Percentiles rank a stretch among this genome's conserved stretches.
Evolutionary conservation across 192 early-diverging fungal genomes (phyloP).

Genomic region (Coemansia reversa): DNA sequence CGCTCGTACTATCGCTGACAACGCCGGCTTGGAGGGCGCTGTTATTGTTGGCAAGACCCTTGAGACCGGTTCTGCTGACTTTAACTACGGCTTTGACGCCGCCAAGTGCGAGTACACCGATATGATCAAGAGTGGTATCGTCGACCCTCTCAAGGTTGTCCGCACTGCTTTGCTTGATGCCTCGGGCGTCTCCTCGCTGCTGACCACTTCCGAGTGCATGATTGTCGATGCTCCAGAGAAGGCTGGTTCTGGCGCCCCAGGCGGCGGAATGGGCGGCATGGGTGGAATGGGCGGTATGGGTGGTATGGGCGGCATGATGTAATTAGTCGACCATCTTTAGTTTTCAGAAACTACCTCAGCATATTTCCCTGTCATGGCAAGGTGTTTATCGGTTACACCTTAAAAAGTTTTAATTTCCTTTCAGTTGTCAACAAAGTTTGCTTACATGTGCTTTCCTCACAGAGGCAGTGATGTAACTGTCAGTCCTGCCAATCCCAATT

Average conservation of each 20-base stretch:
- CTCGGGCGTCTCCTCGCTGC: constrained; percentile 91
- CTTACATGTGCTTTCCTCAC: neutral
- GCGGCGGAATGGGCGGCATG: constrained; percentile 66
- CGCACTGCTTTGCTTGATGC: constrained; percentile 97
- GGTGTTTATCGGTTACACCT: too few relatives aligned
- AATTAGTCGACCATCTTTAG: constrained; percentile 1
- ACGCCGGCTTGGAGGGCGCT: constrained; percentile 96
- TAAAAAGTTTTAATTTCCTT: too few relatives aligned
- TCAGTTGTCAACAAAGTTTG: neutral
- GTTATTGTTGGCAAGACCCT: constrained; percentile 96
- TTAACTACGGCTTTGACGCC: constrained; percentile 96
- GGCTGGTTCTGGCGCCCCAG: constrained; percentile 57
- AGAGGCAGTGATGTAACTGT: neutral
- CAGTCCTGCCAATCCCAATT: neutral
- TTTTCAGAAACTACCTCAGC: neutral
- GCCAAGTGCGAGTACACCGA: constrained; percentile 89
- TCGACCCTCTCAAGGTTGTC: constrained; percentile 99
- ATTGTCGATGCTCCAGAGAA: constrained; percentile 93
- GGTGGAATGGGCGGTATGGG: constrained; percentile 70
- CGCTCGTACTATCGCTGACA: constrained; percentile 91
- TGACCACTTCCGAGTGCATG: constrained; percentile 98
- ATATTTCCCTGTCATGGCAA: neutral
- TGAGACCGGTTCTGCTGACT: constrained; percentile 70
- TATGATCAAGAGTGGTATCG: constrained; percentile 95
- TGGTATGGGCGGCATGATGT: constrained; percentile 61